phyloP scores from a whole-genome alignment of 257 asterid genomes.

The Rubia yunnanensis region DNA sequence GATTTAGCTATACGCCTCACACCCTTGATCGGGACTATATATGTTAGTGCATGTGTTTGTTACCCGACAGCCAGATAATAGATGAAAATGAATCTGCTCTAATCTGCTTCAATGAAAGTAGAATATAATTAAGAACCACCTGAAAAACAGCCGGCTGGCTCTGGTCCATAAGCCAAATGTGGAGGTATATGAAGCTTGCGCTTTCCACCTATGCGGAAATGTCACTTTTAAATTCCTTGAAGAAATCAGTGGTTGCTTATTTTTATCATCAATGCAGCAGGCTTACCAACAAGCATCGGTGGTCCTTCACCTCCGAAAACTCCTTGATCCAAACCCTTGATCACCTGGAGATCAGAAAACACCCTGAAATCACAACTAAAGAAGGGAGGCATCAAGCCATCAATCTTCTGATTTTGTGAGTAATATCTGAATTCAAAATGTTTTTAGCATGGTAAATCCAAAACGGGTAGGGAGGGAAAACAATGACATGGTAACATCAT shows the following conservation, averaged over 20 bases:
- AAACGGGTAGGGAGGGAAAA: background rate
- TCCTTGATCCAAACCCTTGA: constrained; percentile 89
- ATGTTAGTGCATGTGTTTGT: background rate
- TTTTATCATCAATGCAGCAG: background rate
- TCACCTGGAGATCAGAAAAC: constrained; percentile 35
- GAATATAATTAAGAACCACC: constrained; percentile 27
- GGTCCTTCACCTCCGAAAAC: constrained; percentile 93
- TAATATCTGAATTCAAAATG: background rate
- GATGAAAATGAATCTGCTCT: background rate
- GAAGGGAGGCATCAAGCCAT: background rate
- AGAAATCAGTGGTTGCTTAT: background rate
- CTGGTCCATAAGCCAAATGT: constrained; percentile 75
- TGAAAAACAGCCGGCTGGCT: constrained; percentile 91
- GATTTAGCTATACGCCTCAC: background rate
- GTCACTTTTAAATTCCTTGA: background rate
- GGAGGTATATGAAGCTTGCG: constrained; percentile 88
- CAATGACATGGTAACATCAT: background rate
- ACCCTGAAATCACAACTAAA: background rate
- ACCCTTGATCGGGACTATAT: background rate
- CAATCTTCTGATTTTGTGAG: background rate
- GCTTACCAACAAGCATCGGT: constrained; percentile 80
- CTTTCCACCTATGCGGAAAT: constrained; percentile 53
- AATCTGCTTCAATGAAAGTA: background rate
- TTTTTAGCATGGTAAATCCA: background rate
- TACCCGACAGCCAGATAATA: background rate